A percentile compares a stretch with the other conserved stretches of the same genome.
phyloP scores from a whole-genome alignment of 139 green algal species.

The Ulvella scutata region DNA sequence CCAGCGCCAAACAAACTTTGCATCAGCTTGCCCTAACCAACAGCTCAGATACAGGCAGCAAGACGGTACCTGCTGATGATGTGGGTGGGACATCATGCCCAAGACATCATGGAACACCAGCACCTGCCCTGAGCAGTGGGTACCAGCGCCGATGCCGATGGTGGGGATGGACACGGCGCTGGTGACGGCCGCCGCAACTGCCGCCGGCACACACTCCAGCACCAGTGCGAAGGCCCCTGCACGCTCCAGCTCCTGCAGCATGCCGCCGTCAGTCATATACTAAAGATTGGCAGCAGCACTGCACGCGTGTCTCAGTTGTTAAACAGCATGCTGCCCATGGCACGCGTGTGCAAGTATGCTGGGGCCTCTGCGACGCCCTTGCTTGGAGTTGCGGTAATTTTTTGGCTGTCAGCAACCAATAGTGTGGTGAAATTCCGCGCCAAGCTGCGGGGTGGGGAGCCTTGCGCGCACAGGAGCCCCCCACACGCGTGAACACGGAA shows the following conservation, averaged over 20 bases:
- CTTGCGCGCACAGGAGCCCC: no score
- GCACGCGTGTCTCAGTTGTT: background rate
- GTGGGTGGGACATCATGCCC: conserved; percentile 95
- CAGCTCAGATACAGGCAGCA: no score
- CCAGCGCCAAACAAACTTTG: no score
- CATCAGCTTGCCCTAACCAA: no score
- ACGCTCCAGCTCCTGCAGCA: conserved; percentile 48
- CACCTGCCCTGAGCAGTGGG: conserved; percentile 73
- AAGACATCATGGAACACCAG: conserved; percentile 98
- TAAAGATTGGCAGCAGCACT: background rate
- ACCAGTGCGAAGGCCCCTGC: conserved; percentile 91
- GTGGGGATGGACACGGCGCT: conserved; percentile 71
- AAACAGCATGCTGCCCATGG: background rate
- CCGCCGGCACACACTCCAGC: conserved; percentile 85
- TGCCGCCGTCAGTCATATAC: conserved; percentile 14
- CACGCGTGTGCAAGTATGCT: no score
- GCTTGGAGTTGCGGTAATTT: no score
- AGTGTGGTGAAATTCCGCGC: no score
- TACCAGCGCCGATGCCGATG: conserved; percentile 93
- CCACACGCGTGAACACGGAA: no score
- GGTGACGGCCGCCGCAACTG: conserved; percentile 80
- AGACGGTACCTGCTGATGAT: conserved; percentile 80
- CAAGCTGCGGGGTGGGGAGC: no score
- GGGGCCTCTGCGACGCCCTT: no score
- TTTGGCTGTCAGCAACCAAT: no score